A percentile compares a stretch with the other conserved stretches of the same genome.
Evolutionary conservation across 2,329 filamentous ascomycete species (phyloP).

Genomic region (Diaporthe sp.): DNA sequence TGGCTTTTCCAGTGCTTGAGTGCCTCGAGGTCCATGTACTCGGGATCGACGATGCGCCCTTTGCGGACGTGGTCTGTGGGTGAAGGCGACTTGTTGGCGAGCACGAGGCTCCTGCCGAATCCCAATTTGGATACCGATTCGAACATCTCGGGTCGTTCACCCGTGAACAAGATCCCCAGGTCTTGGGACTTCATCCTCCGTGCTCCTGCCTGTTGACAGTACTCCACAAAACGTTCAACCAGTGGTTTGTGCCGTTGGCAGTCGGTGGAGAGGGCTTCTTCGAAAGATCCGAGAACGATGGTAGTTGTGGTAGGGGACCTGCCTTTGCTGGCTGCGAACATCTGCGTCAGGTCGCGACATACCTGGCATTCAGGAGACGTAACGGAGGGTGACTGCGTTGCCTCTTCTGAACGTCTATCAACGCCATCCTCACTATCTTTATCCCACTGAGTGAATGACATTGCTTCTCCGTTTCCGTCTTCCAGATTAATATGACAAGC

Average conservation of each 20-base stretch:
- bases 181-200: not conserved
- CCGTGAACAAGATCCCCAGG: not conserved
- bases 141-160: not conserved
- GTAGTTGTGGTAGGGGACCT: not conserved
- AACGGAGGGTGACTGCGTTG: not conserved
- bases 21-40: not conserved
- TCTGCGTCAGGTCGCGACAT: slow-evolving; percentile 1
- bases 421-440: not conserved
- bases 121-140: not conserved
- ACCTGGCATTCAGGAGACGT: not conserved
- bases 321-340: not conserved
- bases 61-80: not conserved
- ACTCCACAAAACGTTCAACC: not conserved
- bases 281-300: slow-evolving; percentile 2
- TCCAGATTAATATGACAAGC: not conserved
- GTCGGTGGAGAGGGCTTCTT: not conserved
- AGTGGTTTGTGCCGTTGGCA: slow-evolving; percentile 1
- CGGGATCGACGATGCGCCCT: slow-evolving; percentile 2
- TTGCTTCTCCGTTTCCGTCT: not conserved
- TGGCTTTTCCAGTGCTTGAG: slow-evolving; percentile 4
- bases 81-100: not conserved
- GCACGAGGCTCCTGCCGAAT: not conserved
- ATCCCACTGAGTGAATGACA: not conserved
- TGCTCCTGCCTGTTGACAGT: not conserved
- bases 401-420: not conserved